A percentile compares a stretch with the other conserved stretches of the same genome.
Conservation (phyloP, 163 green algal genomes). For the Smithsoniella earleae region DNA sequence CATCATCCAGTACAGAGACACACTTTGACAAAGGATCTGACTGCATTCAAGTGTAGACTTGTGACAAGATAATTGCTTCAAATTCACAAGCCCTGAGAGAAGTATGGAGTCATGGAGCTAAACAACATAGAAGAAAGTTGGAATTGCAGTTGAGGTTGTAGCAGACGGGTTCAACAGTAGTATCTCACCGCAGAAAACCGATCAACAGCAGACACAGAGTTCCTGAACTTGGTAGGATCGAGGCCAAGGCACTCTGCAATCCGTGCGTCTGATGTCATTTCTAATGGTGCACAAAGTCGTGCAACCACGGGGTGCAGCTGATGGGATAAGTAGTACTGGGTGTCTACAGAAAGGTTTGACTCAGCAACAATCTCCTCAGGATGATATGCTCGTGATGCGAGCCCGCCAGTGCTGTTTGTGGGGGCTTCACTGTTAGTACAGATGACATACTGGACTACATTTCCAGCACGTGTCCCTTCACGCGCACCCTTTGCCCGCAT, state of each 20-base stretch:
- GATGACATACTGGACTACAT: slow-evolving; percentile 89
- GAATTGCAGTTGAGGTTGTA: too few relatives aligned
- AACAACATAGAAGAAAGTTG: too few relatives aligned
- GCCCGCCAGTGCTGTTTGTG: slow-evolving; percentile 17
- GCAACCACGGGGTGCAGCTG: slow-evolving; percentile 93
- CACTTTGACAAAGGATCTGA: too few relatives aligned
- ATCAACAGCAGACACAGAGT: background rate
- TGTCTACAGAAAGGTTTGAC: slow-evolving; percentile 59
- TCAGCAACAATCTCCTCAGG: slow-evolving; percentile 74
- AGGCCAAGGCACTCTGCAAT: slow-evolving; percentile 90
- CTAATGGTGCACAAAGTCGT: slow-evolving; percentile 78
- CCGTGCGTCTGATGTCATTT: slow-evolving; percentile 77
- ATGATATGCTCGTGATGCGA: slow-evolving; percentile 85
- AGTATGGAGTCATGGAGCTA: too few relatives aligned
- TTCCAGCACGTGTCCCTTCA: slow-evolving; percentile 48
- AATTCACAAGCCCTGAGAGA: too few relatives aligned
- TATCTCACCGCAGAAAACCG: background rate
- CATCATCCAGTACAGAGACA: slow-evolving; percentile 40
- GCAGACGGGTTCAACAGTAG: too few relatives aligned
- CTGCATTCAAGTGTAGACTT: too few relatives aligned
- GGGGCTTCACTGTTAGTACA: slow-evolving; percentile 40
- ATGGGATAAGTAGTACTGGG: slow-evolving; percentile 74
- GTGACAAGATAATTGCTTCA: too few relatives aligned
- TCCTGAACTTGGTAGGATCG: slow-evolving; percentile 64
- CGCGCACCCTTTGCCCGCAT: slow-evolving; percentile 58